Base-by-base conservation (phyloP, 73 alveolate genomes). In the Blepharisma japonicum region DNA sequence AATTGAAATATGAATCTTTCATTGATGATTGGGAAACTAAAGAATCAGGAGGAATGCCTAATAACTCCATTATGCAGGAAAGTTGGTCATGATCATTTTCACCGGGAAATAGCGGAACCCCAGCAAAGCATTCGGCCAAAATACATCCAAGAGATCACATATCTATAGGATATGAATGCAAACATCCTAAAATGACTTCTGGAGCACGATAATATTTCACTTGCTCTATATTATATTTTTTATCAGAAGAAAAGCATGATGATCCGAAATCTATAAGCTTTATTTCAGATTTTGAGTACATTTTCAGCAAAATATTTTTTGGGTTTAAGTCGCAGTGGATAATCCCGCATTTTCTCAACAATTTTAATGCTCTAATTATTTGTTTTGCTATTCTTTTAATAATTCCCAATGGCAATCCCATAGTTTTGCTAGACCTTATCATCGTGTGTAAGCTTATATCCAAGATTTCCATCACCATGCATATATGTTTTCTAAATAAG, bases 91-190 rank as follows among this genome's bases (percentile, higher is more conserved):
- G 80, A 55, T 93, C 98, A 70, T 84, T 86, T 49, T 91, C 97
- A 39, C 98, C 98, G 39, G 97, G 93, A 78, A 93, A 93, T 14
- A 93, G 32, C 8, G 98, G 98, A 42, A 72, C 61, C 47, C 99
- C 99, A 2, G 92, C 77, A 54, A 85, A 79, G 56, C 94, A 81
- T 84, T 96, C 99, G 68, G 92, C 84, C 6, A 96, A 88, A 7
- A 96, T 88, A 86, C 99, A 96, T 18, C 95, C 99, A 61, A 96
- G 86, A 67, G 97, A 87, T 98, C 99, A 96, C 95, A 96, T 96
- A 88, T 96, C 99, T 20, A 94, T 94, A 18, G 96, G 91, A 45
- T 88, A 86, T 42, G 96, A 90, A 81, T 96, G 91, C 32, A 92
- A 87, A 70, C 90, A 82, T 7, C 98, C 98, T 48, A 96, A 90